Conservation (phyloP, 805 yeast species). For the Hanseniaspora clermontiae region DNA sequence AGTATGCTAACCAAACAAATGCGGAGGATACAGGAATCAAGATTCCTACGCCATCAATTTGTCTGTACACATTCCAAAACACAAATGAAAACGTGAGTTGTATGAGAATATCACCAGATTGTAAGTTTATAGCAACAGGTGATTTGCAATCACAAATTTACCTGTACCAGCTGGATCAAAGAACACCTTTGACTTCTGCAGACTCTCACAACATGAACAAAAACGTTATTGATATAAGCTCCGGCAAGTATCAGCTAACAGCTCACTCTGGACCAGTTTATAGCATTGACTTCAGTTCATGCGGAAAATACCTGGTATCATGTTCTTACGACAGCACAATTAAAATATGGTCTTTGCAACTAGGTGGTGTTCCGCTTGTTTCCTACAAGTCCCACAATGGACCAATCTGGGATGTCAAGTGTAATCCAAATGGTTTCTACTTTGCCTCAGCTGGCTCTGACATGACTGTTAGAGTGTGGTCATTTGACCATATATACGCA, state of each 20-base stretch:
- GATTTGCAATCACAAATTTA: conserved; percentile 23
- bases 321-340: conserved; percentile 87
- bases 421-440: conserved; percentile 91
- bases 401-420: conserved; percentile 95
- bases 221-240: conserved; percentile 18
- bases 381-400: conserved; percentile 93
- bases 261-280: conserved; percentile 95
- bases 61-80: conserved; percentile 97
- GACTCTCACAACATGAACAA: conserved; percentile 22
- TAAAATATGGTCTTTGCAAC: conserved; percentile 86
- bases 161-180: conserved; percentile 6
- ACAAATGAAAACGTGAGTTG: conserved; percentile 82
- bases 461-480: conserved; percentile 95
- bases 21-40: background rate
- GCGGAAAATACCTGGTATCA: conserved; percentile 64
- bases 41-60: conserved; percentile 80
- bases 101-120: conserved; percentile 74
- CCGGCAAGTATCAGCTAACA: conserved; percentile 39
- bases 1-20: background rate
- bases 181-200: conserved; percentile 17
- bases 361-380: conserved; percentile 66
- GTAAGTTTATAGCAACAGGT: conserved; percentile 82
- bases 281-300: conserved; percentile 83
- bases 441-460: conserved; percentile 98
- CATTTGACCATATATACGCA: conserved; percentile 95